Conservation (phyloP, 176 grass and related monocot genomes). For the Raddia distichophylla region DNA sequence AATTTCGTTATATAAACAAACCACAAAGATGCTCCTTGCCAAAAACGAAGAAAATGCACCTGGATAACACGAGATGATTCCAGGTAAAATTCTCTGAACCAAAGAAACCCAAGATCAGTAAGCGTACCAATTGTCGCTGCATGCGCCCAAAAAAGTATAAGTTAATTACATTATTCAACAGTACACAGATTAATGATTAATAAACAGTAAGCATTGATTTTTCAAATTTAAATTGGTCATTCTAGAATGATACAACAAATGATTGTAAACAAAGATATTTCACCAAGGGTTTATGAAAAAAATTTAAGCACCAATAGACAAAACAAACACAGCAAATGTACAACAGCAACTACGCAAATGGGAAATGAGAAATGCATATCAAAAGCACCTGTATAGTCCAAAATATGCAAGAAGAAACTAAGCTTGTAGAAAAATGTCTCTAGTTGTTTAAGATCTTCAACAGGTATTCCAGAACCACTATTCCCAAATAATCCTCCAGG, state of each 20-base stretch:
- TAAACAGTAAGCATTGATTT: constrained; percentile 8
- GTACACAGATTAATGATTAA: constrained; percentile 21
- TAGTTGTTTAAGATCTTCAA: constrained; percentile 96
- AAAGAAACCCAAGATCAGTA: constrained; percentile 98
- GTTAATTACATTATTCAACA: constrained; percentile 34
- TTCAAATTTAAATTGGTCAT: neutral
- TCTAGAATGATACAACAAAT: constrained; percentile 13
- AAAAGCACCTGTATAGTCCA: constrained; percentile 87
- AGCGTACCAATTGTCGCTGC: constrained; percentile 92
- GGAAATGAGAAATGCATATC: constrained; percentile 6
- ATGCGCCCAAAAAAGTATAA: constrained; percentile 43
- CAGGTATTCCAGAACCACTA: constrained; percentile 91
- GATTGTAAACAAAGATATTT: constrained; percentile 10
- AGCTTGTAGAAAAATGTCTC: constrained; percentile 99
- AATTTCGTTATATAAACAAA: constrained; percentile 26
- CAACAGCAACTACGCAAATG: constrained; percentile 12
- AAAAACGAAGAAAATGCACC: constrained; percentile 50
- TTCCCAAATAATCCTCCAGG: constrained; percentile 97
- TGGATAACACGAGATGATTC: constrained; percentile 99
- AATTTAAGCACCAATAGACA: neutral
- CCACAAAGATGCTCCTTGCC: neutral
- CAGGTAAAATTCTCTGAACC: constrained; percentile 99
- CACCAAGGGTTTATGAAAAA: neutral
- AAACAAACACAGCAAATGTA: constrained; percentile 13
- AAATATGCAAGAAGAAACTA: constrained; percentile 98